phyloP scores from a whole-genome alignment of 305 asterid species.

The Nicotiana rustica region DNA sequence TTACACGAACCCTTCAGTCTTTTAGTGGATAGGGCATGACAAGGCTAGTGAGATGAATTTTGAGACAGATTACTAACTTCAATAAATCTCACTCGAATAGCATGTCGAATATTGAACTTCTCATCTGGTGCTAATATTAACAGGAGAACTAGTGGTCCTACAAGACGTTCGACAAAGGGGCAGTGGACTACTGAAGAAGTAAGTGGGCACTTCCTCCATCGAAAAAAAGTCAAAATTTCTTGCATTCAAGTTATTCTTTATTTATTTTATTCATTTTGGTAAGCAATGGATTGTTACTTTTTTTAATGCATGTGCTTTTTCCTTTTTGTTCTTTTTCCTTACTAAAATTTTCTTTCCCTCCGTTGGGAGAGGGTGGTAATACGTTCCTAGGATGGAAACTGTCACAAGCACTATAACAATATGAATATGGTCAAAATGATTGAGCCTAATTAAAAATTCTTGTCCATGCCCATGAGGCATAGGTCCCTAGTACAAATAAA shows the following conservation, averaged over 20 bases:
- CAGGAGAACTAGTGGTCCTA: constrained; percentile 97
- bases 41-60: constrained; percentile 23
- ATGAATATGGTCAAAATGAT: not conserved
- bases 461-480: constrained; percentile 18
- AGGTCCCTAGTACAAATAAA: constrained; percentile 12
- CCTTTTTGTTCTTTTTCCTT: not conserved
- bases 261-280: too few relatives aligned
- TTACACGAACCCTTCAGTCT: constrained; percentile 6
- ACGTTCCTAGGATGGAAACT: not conserved
- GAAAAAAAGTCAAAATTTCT: not conserved
- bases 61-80: not conserved
- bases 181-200: constrained; percentile 99
- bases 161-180: constrained; percentile 99
- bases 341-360: not conserved
- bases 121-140: constrained; percentile 37
- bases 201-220: constrained; percentile 33
- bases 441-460: constrained; percentile 9
- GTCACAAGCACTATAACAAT: not conserved
- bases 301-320: too few relatives aligned
- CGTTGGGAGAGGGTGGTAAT: not conserved
- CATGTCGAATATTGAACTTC: constrained; percentile 22
- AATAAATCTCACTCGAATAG: constrained; percentile 28
- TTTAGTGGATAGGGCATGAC: not conserved
- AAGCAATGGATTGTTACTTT: too few relatives aligned
- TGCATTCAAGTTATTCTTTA: not conserved